Percentiles rank a stretch among this genome's conserved stretches.
Conservation (phyloP, 495 filamentous ascomycete species). For the Melanomma pulvis-pyrius region DNA sequence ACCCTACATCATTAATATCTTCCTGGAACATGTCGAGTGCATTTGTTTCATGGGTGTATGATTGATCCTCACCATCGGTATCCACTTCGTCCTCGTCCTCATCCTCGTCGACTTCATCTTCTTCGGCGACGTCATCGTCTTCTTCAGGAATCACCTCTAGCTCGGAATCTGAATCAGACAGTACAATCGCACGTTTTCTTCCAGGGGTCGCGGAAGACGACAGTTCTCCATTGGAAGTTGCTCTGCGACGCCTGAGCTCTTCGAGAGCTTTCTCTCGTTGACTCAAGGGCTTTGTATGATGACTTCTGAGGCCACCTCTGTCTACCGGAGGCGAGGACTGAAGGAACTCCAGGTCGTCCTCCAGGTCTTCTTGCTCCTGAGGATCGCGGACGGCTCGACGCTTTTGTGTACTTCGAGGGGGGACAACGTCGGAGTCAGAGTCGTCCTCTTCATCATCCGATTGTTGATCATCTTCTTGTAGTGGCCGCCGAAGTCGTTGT, state of each 20-base stretch:
- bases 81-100: not conserved
- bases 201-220: constrained; percentile 7
- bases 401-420: constrained; percentile 4
- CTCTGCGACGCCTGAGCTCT: constrained; percentile 39
- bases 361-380: constrained; percentile 43
- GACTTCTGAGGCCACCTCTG: constrained; percentile 16
- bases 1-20: constrained; percentile 71
- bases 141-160: constrained; percentile 29
- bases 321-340: constrained; percentile 35
- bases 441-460: not conserved
- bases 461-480: not conserved
- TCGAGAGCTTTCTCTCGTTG: constrained; percentile 41
- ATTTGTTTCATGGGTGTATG: constrained; percentile 18
- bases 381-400: constrained; percentile 29
- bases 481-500: not conserved
- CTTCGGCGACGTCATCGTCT: constrained; percentile 28
- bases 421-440: constrained; percentile 20
- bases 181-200: constrained; percentile 2
- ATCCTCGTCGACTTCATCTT: constrained; percentile 28
- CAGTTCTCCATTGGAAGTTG: constrained; percentile 19
- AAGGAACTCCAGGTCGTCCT: constrained; percentile 45
- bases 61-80: constrained; percentile 3
- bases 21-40: constrained; percentile 40
- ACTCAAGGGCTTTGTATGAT: constrained; percentile 25
- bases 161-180: constrained; percentile 22